phyloP scores from a whole-genome alignment of 495 filamentous ascomycete genomes.

The Acidiella bohemica region DNA sequence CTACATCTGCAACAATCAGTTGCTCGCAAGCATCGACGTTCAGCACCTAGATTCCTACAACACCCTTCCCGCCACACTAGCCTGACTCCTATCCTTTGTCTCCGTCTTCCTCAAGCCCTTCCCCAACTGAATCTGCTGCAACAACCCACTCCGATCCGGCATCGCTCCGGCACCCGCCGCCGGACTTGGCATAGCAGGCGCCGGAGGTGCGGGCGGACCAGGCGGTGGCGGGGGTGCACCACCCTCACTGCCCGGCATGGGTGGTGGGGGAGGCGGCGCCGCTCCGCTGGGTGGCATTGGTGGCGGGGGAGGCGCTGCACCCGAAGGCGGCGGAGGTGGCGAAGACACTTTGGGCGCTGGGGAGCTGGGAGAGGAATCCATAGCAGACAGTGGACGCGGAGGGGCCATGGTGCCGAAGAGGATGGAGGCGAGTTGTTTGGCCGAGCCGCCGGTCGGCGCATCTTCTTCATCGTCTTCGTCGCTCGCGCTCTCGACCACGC shows the following conservation, averaged over 20 bases:
- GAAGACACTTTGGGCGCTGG: conserved; percentile 1
- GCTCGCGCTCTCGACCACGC: conserved; percentile 52
- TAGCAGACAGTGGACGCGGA: conserved; percentile 55
- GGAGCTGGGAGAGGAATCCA: conserved; percentile 25
- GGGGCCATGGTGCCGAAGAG: conserved; percentile 97
- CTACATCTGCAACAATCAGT: too few relatives aligned
- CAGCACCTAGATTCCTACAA: too few relatives aligned
- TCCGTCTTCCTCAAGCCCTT: conserved; percentile 64
- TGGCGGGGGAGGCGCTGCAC: not conserved
- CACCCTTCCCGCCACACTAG: conserved; percentile 58
- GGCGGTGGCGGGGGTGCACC: conserved; percentile 40
- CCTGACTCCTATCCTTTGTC: conserved; percentile 70
- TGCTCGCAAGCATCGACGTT: too few relatives aligned
- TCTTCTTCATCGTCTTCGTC: conserved; percentile 51
- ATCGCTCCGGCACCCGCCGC: conserved; percentile 23
- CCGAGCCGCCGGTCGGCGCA: conserved; percentile 60
- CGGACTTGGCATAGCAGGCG: conserved; percentile 22
- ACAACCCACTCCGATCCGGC: conserved; percentile 43
- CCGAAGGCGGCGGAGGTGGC: too few relatives aligned
- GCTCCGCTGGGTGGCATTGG: conserved; percentile 7
- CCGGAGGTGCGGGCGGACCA: conserved; percentile 37
- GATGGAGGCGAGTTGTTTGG: conserved; percentile 78
- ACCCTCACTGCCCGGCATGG: conserved; percentile 37
- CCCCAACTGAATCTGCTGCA: conserved; percentile 71
- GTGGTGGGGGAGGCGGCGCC: conserved; percentile 41